A percentile compares a stretch with the other conserved stretches of the same genome.
phyloP scores from a whole-genome alignment of 2,329 filamentous ascomycete genomes.

The Microcera coccophila region DNA sequence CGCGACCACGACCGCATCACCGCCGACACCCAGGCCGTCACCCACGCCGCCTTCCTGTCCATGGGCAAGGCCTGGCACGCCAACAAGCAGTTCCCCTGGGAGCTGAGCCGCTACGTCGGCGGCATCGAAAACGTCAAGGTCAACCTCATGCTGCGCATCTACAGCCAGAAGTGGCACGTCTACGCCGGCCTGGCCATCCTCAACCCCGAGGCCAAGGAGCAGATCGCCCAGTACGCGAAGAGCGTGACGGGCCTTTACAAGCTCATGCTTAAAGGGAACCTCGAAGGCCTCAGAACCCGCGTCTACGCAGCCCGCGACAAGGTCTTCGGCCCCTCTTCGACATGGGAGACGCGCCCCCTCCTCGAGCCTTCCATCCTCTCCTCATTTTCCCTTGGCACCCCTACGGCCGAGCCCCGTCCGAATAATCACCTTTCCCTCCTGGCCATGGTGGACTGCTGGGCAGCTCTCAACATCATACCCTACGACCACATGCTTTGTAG shows the following conservation, averaged over 20 bases:
- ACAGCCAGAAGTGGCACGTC: slow-evolving; percentile 98
- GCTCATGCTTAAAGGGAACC: slow-evolving; percentile 85
- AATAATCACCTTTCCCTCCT: slow-evolving; percentile 94
- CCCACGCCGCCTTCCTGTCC: slow-evolving; percentile 90
- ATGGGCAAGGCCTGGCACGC: slow-evolving; percentile 99
- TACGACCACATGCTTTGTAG: slow-evolving; percentile 99
- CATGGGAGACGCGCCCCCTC: slow-evolving; percentile 62
- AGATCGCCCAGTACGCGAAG: slow-evolving; percentile 90
- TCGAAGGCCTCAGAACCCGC: slow-evolving; percentile 66
- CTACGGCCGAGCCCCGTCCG: slow-evolving; percentile 55
- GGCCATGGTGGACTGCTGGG: slow-evolving; percentile 99
- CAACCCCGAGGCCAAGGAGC: slow-evolving; percentile 85
- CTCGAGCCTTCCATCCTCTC: slow-evolving; percentile 83
- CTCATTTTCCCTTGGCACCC: slow-evolving; percentile 77
- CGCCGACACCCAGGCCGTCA: slow-evolving; percentile 96
- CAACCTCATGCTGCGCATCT: slow-evolving; percentile 95
- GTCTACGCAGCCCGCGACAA: slow-evolving; percentile 63
- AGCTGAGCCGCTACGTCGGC: slow-evolving; percentile 88
- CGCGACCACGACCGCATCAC: slow-evolving; percentile 93
- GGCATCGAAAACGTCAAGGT: slow-evolving; percentile 99
- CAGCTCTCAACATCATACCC: slow-evolving; percentile 83
- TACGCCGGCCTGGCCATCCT: slow-evolving; percentile 96
- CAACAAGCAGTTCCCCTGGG: slow-evolving; percentile 95
- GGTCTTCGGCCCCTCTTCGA: slow-evolving; percentile 68
- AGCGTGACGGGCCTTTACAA: slow-evolving; percentile 94